Evolutionary conservation across 371 early-diverging fungal species (phyloP).

Genomic region (Circinella minor): DNA sequence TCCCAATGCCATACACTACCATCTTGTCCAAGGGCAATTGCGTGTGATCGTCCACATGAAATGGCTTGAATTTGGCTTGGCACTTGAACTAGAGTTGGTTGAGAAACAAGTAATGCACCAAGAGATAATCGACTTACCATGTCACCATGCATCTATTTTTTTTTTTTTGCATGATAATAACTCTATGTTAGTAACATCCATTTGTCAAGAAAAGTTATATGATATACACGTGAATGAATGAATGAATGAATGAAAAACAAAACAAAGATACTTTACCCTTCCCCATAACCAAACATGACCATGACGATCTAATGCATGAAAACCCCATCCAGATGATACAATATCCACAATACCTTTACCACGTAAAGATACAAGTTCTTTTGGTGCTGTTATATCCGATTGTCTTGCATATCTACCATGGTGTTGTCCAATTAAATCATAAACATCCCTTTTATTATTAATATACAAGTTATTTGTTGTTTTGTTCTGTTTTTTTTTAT

Average conservation of each 20-base stretch:
- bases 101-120: conserved; percentile 12
- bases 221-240: too few relatives aligned
- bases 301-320: conserved; percentile 46
- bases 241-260: too few relatives aligned
- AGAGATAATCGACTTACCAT: neutral
- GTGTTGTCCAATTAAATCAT: neutral
- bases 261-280: conserved; percentile 28
- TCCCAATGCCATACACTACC: conserved; percentile 47
- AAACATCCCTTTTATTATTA: neutral
- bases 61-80: conserved; percentile 16
- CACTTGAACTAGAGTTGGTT: conserved; percentile 19
- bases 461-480: neutral
- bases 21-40: conserved; percentile 37
- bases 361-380: conserved; percentile 28
- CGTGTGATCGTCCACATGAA: conserved; percentile 47
- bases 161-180: neutral
- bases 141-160: conserved; percentile 16
- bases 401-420: neutral
- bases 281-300: conserved; percentile 56
- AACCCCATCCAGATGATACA: conserved; percentile 52
- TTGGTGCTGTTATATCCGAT: conserved; percentile 16
- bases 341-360: conserved; percentile 48
- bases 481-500: neutral
- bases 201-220: too few relatives aligned
- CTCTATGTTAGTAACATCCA: too few relatives aligned